phyloP scores from a whole-genome alignment of 2,329 filamentous ascomycete species.

The Beauveria asiatica region DNA sequence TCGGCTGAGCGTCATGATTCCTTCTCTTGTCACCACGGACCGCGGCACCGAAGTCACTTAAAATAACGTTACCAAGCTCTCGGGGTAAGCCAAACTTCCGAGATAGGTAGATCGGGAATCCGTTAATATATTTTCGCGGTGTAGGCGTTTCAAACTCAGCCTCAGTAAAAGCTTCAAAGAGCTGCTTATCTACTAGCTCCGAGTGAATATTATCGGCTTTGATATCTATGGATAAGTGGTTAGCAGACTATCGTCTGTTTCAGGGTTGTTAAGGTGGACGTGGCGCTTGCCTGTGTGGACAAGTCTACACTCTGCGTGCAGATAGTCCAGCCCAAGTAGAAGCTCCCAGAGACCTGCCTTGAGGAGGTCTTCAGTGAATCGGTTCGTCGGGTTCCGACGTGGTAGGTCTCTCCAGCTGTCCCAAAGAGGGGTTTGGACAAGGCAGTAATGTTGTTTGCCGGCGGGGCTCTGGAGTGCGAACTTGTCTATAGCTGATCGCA shows the following conservation, averaged over 20 bases:
- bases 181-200: neutral
- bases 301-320: slow-evolving; percentile 33
- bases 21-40: slow-evolving; percentile 10
- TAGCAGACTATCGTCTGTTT: neutral
- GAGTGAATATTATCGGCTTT: neutral
- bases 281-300: slow-evolving; percentile 31
- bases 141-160: neutral
- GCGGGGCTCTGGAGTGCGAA: no score
- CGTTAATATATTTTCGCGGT: neutral
- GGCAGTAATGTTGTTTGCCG: no score
- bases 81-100: slow-evolving; percentile 11
- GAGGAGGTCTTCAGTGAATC: slow-evolving; percentile 22
- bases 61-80: slow-evolving; percentile 13
- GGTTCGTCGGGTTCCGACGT: slow-evolving; percentile 21
- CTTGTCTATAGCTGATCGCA: no score
- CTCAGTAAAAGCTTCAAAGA: neutral
- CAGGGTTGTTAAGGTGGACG: neutral
- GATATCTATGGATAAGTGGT: neutral
- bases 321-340: slow-evolving; percentile 30
- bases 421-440: no score
- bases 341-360: slow-evolving; percentile 22
- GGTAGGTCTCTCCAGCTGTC: slow-evolving; percentile 28
- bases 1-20: slow-evolving; percentile 16
- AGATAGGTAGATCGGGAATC: slow-evolving; percentile 10
- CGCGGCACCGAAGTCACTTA: slow-evolving; percentile 14